Evolutionary conservation across 164 flowering plant species (phyloP), one percentile per base, ranked within the genome.

Genomic region (Umbellularia californica): DNA sequence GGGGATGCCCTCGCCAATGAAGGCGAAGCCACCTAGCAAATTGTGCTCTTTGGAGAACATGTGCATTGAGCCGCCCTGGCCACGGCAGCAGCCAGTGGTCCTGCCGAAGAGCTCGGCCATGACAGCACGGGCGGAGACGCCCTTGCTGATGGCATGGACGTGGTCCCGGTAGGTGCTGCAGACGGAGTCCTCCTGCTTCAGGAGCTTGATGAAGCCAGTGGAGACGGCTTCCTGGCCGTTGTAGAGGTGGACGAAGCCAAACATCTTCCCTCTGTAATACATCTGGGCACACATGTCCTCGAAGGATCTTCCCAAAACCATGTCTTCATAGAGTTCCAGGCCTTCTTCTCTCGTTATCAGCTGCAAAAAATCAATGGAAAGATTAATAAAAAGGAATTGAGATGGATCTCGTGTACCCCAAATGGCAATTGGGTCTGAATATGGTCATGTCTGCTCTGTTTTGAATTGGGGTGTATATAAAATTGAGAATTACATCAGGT

Each of bases 221-320:
- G 98, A 94, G 5, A 94, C 95, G 15, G 97, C 90, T 74, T 94
- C 98, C 77, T 94, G 98, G 41, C 97, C 97, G 55, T 92, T 94
- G 86, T 94, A 94, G 65, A 92, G 87, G 73, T 94, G 98, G 50
- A 94, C 98, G 77, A 94, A 94, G 4, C 98, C 98, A 75, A 90
- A 92, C 97, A 94, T 92, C 76, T 94, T 94, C 5, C 98, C 98
- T 76, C 98, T 86, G 82, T 94, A 94, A 66, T 94, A 94, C 98
- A 94, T 94, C 85, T 94, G 97, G 7, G 97, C 97, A 76, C 98
- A 94, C 98, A 92, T 94, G 78, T 94, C 98, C 81, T 94, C 97
- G 55, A 92, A 94, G 17, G 86, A 33, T 76, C 98, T 86, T 1
- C 98, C 97, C 79, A 95, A 72, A 22, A 87, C 30, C 97, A 95